phyloP scores from a whole-genome alignment of 371 early-diverging fungal genomes.

The Mucor circinelloides region DNA sequence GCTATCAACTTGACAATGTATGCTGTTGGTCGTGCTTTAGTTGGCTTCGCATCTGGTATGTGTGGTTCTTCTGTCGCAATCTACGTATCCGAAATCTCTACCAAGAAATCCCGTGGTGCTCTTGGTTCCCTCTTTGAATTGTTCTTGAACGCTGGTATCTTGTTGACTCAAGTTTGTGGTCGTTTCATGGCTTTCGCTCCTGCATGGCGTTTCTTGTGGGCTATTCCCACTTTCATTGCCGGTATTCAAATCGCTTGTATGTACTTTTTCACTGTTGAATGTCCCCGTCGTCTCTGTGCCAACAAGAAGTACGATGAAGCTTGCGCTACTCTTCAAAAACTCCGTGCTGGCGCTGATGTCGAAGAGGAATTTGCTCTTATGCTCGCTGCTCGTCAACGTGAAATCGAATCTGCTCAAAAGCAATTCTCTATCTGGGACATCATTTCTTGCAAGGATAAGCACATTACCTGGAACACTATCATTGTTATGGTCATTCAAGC shows the following conservation, averaged over 20 bases:
- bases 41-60: constrained; percentile 86
- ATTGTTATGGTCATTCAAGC: constrained; percentile 52
- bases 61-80: constrained; percentile 54
- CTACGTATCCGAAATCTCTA: constrained; percentile 88
- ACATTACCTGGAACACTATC: constrained; percentile 38
- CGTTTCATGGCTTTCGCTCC: constrained; percentile 60
- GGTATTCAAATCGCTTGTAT: constrained; percentile 62
- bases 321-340: constrained; percentile 55
- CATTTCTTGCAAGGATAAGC: constrained; percentile 34
- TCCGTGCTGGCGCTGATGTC: constrained; percentile 53
- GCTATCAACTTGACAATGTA: constrained; percentile 49
- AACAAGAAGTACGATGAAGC: constrained; percentile 58
- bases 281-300: constrained; percentile 71
- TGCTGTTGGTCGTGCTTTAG: constrained; percentile 79
- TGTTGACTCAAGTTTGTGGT: constrained; percentile 68
- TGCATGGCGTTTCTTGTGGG: constrained; percentile 71
- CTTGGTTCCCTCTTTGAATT: constrained; percentile 57
- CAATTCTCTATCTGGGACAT: constrained; percentile 45
- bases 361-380: constrained; percentile 35
- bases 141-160: constrained; percentile 77
- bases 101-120: constrained; percentile 73
- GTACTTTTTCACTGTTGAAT: constrained; percentile 70
- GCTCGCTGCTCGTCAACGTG: constrained; percentile 45
- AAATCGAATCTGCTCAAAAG: constrained; percentile 25
- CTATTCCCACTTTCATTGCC: constrained; percentile 62